Base-by-base conservation (phyloP, 345 rosid genomes). In the Physaria fendleri region DNA sequence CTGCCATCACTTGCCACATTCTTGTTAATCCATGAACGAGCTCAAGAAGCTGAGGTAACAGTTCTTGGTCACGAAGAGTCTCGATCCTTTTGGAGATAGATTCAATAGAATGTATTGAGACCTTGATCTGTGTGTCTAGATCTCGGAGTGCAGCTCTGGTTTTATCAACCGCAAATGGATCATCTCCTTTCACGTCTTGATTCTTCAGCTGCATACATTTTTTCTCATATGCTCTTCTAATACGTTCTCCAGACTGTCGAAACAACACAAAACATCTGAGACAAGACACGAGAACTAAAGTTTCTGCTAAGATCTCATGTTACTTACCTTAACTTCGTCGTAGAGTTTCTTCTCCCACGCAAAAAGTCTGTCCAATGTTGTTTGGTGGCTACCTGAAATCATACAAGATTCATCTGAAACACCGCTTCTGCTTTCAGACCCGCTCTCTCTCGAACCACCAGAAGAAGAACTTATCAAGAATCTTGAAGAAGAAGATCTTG, bases 1-100 rank as follows among this genome's bases (percentile, higher is more conserved):
- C 90, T 45, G 95, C 88, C 96, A 92, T 88, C 71, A 80, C 84
- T 77, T 84, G 88, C 98, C 98, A 92, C 96, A 92, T 92, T 46
- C 67, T 73, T 47, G 82, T 69, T 72, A 92, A 68, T 69, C 98
- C 95, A 76, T 85, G 93, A 51, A 81, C 60, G 56, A 92, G 72
- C 52, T 92, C 93, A 37, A 83, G 52, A 67, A 92, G 89, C 71
- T 92, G 98, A 39, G 96, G 95, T 66, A 82, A 88, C 82, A 92
- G 72, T 79, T 92, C 98, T 64, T 92, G 96, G 43, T 92, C 98
- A 55, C 98, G 74, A 24, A 92, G 73, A 50, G 90, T 74, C 78
- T 86, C 93, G 1, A 92, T 92, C 77, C 95, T 77, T 70, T 81
- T 79, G 0, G 98, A 86, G 39, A 88, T 78, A 53, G 92, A 86